Percentiles rank a stretch among this genome's conserved stretches.
Evolutionary conservation across 352 stramenopile genomes (phyloP).

Genomic region (Globisporangium cederbergense): DNA sequence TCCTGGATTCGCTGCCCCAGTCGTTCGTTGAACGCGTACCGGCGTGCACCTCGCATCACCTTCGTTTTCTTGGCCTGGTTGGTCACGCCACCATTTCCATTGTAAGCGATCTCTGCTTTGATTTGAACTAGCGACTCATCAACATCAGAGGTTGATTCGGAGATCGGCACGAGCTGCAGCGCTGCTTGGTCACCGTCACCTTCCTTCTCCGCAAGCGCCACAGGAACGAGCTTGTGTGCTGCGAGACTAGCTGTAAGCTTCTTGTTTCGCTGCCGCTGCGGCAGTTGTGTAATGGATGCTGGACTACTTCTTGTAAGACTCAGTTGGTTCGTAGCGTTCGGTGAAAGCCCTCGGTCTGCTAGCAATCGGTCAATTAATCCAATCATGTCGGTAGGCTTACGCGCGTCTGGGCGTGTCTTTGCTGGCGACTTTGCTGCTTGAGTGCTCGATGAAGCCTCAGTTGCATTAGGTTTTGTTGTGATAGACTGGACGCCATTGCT

Average conservation of each 20-base stretch:
- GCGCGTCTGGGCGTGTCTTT: no score
- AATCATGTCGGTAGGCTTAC: no score
- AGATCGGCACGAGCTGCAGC: not conserved
- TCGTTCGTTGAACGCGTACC: no score
- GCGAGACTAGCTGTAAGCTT: not conserved
- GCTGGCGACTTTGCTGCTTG: no score
- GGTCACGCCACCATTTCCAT: not conserved
- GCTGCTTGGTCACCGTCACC: not conserved
- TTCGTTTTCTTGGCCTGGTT: no score
- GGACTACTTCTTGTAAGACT: not conserved
- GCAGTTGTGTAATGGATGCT: not conserved
- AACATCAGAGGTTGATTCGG: not conserved
- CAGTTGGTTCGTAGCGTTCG: not conserved
- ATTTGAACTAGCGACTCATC: not conserved
- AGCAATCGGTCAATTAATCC: no score
- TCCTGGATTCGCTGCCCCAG: no score
- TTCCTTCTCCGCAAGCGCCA: not conserved
- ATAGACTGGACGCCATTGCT: not conserved
- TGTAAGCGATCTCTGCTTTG: not conserved
- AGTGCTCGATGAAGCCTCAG: no score
- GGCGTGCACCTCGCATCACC: no score
- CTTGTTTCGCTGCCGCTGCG: not conserved
- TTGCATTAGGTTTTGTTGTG: not conserved
- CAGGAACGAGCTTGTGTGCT: not conserved
- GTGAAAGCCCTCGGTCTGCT: no score